Base-by-base conservation (phyloP, 257 asterid species). In the Capsicum rhomboideum region DNA sequence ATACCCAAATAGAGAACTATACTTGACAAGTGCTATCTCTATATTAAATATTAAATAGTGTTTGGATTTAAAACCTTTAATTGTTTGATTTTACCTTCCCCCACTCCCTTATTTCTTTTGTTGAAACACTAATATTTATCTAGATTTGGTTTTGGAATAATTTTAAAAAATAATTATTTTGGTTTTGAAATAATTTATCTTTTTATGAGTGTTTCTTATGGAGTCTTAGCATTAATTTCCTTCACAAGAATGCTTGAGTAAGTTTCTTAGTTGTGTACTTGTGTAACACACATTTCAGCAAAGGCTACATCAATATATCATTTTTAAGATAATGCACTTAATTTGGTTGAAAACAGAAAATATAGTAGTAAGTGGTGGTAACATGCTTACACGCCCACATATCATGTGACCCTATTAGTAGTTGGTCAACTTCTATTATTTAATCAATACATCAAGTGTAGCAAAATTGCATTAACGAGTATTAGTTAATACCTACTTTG, bases 391-490 rank as follows among this genome's bases (percentile, higher is more conserved):
- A 66, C 82, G 84, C 64, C 71, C n/a, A 71, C 79, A 74, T 84
- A 61, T 80, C 89, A 80, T 80, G 87, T 86, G 89, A 78, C 17
- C 61, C 20, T 83, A 56, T 79, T 16, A 34, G 16, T 31, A 16
- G 61, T 49, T 52, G 79, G 86, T 86, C 86, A 86, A 83, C 81
- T 54, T 6, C 10, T 28, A 52, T 67, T 49, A 23, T 74, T 46
- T 49, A 44, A 44, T 75, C 23, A 72, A 44, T 74, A 74, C 58
- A 23, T 46, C 16, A 23, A 23, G 53, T 14, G 46, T 46, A 23
- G 18, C 23, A 74, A 74, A 13, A 23, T 74, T 21, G 11, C 34
- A 55, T 28, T 54, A 18, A 2, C 4, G 40, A 34, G 4, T 34
- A 34, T 34, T 34, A 42, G 18, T 42, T 72, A 44, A 42, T 44